Base-by-base conservation (phyloP, 2,329 filamentous ascomycete genomes). In the Aspergillus thermomutatus region DNA sequence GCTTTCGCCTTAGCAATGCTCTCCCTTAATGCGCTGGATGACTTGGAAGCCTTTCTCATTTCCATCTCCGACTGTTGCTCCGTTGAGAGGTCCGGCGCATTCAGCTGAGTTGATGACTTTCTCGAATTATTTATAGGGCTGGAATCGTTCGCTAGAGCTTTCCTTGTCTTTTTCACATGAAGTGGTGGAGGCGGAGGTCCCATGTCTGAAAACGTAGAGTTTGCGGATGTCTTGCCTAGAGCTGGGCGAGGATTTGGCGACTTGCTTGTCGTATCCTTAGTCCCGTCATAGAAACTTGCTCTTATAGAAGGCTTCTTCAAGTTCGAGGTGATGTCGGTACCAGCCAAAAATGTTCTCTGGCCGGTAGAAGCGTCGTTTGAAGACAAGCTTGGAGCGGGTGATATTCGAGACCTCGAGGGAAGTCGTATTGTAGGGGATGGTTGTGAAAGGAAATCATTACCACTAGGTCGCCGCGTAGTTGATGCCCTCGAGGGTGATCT, bases 1-100 rank as follows among this genome's bases (percentile, higher is more conserved):
- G 92, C 92, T 69, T 93, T 96, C 0, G 94, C 93, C 66, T 92
- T 93, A 40, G 92, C 91, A 60, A 97, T 97, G 53, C 94, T 92
- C 52, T 97, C 91, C 34, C 94, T 86, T 14, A 99, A 77, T 0
- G 92, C 87, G 17, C 83, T 80, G 0, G 93, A 97, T 0, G 92
- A 92, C 65, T 90, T 94, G 5, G 78, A 75, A 0, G 72, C 72
- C 56, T 78, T 82, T 37, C 73, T 70, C 14, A 73, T 67, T 56
- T 77, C 75, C 23, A 52, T 52, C 47, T 71, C 69, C 3, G 64
- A 52, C 21, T 69, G 64, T 27, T 68, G 61, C 49, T 72, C 69
- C 10, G 63, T 62, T 1, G 65, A 60, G n/a, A 64, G 58, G n/a
- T 73, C 71, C 19, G 65, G 66, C 5, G 67, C 54, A 21, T 61